Conservation (phyloP, 2,329 filamentous ascomycete species). For the Pseudogymnoascus verrucosus region DNA sequence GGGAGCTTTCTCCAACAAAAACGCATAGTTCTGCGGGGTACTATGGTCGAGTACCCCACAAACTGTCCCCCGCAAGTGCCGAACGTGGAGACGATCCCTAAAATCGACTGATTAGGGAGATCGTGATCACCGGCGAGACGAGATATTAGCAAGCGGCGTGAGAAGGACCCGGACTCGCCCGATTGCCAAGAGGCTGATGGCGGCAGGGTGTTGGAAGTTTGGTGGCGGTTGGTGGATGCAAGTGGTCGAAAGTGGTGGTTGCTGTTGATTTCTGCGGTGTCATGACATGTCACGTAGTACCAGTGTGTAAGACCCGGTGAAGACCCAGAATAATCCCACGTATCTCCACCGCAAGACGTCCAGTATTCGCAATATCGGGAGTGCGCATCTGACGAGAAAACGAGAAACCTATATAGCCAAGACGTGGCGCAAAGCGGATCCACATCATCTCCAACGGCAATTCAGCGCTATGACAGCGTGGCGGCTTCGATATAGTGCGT, state of each 20-base stretch:
- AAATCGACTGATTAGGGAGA: neutral
- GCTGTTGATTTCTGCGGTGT: neutral
- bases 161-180: neutral
- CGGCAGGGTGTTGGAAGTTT: neutral
- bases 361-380: neutral
- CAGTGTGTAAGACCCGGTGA: neutral
- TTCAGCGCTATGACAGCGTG: neutral
- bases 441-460: neutral
- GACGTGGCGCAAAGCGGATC: neutral
- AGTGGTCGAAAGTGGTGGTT: neutral
- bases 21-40: neutral
- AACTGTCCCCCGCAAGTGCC: neutral
- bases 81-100: neutral
- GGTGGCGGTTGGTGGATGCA: neutral
- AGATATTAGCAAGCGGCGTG: neutral
- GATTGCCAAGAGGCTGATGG: neutral
- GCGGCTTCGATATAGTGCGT: neutral
- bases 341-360: neutral
- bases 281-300: neutral
- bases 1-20: slow-evolving; percentile 1
- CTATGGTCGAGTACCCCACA: neutral
- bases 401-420: neutral
- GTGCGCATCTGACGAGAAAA: neutral
- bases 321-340: neutral
- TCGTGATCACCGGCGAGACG: neutral